Base-by-base conservation (phyloP, 1,284 basidiomycete species). In the Microbotryum intermedium region DNA sequence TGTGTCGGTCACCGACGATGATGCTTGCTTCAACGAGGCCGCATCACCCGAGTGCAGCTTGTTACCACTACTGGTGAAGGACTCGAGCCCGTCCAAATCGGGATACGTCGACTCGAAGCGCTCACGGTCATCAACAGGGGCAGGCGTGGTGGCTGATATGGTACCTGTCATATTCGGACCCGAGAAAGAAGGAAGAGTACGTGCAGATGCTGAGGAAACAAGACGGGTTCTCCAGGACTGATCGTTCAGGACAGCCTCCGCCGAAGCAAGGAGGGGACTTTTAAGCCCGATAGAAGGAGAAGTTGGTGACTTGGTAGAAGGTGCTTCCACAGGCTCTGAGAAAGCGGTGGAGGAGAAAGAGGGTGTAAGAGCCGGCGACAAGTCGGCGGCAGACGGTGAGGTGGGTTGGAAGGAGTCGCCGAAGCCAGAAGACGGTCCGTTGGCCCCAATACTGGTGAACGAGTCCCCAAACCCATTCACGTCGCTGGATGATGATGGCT, bases 51-150 rank as follows among this genome's bases (percentile, higher is more conserved):
- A n/a, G n/a, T n/a, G n/a, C n/a, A n/a, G n/a, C n/a, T n/a, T n/a
- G n/a, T n/a, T 39, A 11, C 11, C 34, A 39, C 34, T 39, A 39
- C 34, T 39, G 16, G 34, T 39, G 34, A 39, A 39, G 13, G 34
- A 39, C 34, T 39, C 34, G 34, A 39, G 34, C 55, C 49, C 46
- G 21, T 54, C 13, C 6, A 65, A 50, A 16, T 55, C 58, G 6
- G 64, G 64, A 59, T 60, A 66, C 1, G 58, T 47, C 47, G 59
- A 56, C 47, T 63, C 61, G 50, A 66, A 66, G 3, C 57, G 43
- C 8, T 23, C 52, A 4, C 55, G 44, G 42, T 63, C 61, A 4
- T 60, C 61, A n/a, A 60, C 57, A 48, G 46, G 6, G 13, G 13
- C 26, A n/a, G 46, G 46, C 46, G 21, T 20, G 13, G 11, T 20